phyloP scores from a whole-genome alignment of 371 early-diverging fungal species.

The Rhizopus stolonifer region DNA sequence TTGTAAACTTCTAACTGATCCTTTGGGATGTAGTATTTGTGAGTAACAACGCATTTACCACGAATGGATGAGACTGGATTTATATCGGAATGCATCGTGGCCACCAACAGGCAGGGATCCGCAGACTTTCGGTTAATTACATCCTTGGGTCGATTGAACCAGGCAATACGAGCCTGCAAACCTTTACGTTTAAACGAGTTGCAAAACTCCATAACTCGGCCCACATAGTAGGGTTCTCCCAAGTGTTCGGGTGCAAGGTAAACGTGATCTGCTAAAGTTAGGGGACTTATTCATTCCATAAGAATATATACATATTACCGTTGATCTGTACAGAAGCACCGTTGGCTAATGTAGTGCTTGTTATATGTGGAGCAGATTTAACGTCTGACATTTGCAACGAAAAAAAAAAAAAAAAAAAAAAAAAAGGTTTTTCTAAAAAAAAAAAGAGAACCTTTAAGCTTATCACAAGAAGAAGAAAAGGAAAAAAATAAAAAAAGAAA shows the following conservation, averaged over 20 bases:
- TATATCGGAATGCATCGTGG: constrained; percentile 88
- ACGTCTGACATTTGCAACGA: constrained; percentile 16
- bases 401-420: not conserved
- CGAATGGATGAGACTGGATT: constrained; percentile 81
- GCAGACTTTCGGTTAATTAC: constrained; percentile 67
- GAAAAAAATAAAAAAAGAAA: not conserved
- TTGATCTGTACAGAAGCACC: constrained; percentile 32
- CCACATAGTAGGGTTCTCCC: constrained; percentile 80
- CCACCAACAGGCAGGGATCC: constrained; percentile 76
- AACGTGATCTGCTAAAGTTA: constrained; percentile 62
- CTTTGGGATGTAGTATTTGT: constrained; percentile 63
- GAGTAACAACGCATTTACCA: constrained; percentile 76
- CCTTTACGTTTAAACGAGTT: constrained; percentile 48
- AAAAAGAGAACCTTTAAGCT: not conserved
- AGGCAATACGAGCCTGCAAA: constrained; percentile 67
- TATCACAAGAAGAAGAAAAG: constrained; percentile 3
- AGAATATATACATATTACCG: no score
- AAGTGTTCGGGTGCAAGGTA: constrained; percentile 74
- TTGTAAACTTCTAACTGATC: constrained; percentile 59
- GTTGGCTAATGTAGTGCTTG: constrained; percentile 23
- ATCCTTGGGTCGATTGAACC: constrained; percentile 84
- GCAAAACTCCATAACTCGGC: constrained; percentile 82
- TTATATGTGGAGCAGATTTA: constrained; percentile 20
- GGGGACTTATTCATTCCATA: no score
- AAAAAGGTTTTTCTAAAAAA: no score